Evolutionary conservation across 495 filamentous ascomycete species (phyloP).

Genomic region (Penicillium desertorum): DNA sequence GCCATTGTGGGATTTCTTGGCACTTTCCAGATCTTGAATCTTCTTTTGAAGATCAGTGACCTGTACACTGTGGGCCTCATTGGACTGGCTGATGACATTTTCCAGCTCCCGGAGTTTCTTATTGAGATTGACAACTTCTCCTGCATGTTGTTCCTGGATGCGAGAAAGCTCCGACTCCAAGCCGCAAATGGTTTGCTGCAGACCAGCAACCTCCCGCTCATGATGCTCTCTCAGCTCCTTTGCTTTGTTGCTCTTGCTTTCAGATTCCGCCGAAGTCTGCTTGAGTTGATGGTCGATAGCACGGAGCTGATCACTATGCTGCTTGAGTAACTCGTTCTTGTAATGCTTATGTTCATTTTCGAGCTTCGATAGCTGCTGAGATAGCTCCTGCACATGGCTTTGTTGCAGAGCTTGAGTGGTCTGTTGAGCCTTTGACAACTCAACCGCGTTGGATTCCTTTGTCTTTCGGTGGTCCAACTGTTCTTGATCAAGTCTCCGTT

Average conservation of each 20-base stretch:
- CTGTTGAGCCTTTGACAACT: slow-evolving; percentile 64
- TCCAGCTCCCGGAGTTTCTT: slow-evolving; percentile 56
- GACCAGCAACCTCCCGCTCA: slow-evolving; percentile 62
- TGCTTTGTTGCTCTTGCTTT: slow-evolving; percentile 44
- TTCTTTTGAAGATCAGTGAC: slow-evolving; percentile 56
- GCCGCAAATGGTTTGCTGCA: slow-evolving; percentile 57
- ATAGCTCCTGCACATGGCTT: slow-evolving; percentile 61
- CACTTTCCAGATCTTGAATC: slow-evolving; percentile 53
- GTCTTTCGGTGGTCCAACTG: slow-evolving; percentile 71
- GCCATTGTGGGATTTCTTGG: slow-evolving; percentile 38
- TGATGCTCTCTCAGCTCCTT: slow-evolving; percentile 50
- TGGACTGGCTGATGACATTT: slow-evolving; percentile 54
- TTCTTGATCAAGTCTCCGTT: slow-evolving; percentile 72
- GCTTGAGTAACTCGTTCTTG: slow-evolving; percentile 46
- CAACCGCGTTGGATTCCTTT: slow-evolving; percentile 64
- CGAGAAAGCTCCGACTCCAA: slow-evolving; percentile 63
- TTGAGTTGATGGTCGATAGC: slow-evolving; percentile 49
- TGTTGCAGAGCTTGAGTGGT: slow-evolving; percentile 71
- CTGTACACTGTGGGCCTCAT: slow-evolving; percentile 53
- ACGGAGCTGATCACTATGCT: slow-evolving; percentile 51
- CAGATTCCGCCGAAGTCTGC: slow-evolving; percentile 51
- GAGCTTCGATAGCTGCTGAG: slow-evolving; percentile 49
- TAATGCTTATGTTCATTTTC: slow-evolving; percentile 47
- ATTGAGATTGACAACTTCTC: slow-evolving; percentile 57
- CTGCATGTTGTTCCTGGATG: slow-evolving; percentile 49